These are phyloP conservation scores for Scheffersomyces segobiensis DNA, from an alignment of 1,139 yeast species.

Conservation along the genomic window DNA sequence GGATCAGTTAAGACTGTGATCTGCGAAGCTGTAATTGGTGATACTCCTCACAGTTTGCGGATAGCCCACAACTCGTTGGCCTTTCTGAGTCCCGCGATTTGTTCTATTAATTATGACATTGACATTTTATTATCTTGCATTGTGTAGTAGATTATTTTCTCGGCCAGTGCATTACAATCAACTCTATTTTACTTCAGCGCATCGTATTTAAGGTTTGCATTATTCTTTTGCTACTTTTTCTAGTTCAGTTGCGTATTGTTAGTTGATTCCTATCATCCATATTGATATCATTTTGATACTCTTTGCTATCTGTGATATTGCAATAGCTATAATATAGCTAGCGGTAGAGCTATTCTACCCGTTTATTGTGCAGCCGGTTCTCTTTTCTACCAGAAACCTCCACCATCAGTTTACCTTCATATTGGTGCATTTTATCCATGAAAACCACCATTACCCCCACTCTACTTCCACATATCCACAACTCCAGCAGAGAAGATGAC, in stretches of 20 bases:
- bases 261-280: neutral
- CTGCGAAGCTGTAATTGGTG: neutral
- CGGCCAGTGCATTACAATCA: neutral
- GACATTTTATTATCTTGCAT: neutral
- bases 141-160: neutral
- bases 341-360: neutral
- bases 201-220: neutral
- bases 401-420: neutral
- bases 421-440: neutral
- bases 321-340: neutral
- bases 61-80: neutral
- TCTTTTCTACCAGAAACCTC: neutral
- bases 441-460: neutral
- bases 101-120: neutral
- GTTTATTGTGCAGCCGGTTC: neutral
- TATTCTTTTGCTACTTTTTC: neutral
- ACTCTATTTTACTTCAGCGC: neutral
- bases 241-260: neutral
- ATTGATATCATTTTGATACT: neutral
- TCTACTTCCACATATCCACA: neutral
- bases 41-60: neutral
- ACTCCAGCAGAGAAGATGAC: conserved; percentile 1
- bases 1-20: neutral
- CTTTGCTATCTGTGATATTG: neutral
- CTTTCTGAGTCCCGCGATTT: neutral